phyloP scores from a whole-genome alignment of 2,329 filamentous ascomycete genomes.

The Fusarium veterinarium region DNA sequence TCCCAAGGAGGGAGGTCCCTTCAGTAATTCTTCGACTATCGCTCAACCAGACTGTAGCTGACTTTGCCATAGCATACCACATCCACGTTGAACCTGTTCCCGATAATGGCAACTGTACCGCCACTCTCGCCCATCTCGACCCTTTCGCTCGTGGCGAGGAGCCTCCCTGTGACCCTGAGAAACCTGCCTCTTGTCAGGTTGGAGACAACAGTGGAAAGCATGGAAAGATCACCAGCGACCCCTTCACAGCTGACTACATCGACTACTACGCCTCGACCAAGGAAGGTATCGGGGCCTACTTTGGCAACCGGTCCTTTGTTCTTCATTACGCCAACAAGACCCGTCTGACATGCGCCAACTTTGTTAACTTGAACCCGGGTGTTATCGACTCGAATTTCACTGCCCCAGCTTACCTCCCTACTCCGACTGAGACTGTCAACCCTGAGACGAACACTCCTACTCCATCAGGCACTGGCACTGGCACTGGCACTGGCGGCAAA shows the following conservation, averaged over 20 bases:
- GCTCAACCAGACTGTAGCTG: slow-evolving; percentile 2
- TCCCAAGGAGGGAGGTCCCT: slow-evolving; percentile 67
- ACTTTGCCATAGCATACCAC: slow-evolving; percentile 70
- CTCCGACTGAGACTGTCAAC: slow-evolving; percentile 35
- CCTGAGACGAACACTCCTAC: slow-evolving; percentile 25
- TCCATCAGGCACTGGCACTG: slow-evolving; percentile 4
- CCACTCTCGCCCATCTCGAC: slow-evolving; percentile 75
- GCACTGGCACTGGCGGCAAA: slow-evolving; percentile 1
- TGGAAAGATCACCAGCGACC: slow-evolving; percentile 66
- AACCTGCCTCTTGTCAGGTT: slow-evolving; percentile 76
- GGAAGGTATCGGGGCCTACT: slow-evolving; percentile 64
- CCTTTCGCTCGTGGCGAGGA: slow-evolving; percentile 74
- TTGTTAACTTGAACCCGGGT: slow-evolving; percentile 49
- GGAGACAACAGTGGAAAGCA: slow-evolving; percentile 83
- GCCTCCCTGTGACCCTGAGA: slow-evolving; percentile 66
- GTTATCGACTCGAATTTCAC: slow-evolving; percentile 31
- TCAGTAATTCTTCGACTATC: slow-evolving; percentile 59
- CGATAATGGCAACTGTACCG: slow-evolving; percentile 76
- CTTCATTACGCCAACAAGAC: slow-evolving; percentile 73
- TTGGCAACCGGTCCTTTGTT: slow-evolving; percentile 73
- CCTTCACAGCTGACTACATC: slow-evolving; percentile 62
- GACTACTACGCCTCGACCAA: slow-evolving; percentile 69
- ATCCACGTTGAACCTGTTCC: slow-evolving; percentile 75
- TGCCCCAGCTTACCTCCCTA: slow-evolving; percentile 32
- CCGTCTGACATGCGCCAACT: slow-evolving; percentile 74